A percentile compares a stretch with the other conserved stretches of the same genome.
These are phyloP conservation scores for Oryza australiensis DNA, from an alignment of 176 grass and related monocot species.

Conservation along the genomic window DNA sequence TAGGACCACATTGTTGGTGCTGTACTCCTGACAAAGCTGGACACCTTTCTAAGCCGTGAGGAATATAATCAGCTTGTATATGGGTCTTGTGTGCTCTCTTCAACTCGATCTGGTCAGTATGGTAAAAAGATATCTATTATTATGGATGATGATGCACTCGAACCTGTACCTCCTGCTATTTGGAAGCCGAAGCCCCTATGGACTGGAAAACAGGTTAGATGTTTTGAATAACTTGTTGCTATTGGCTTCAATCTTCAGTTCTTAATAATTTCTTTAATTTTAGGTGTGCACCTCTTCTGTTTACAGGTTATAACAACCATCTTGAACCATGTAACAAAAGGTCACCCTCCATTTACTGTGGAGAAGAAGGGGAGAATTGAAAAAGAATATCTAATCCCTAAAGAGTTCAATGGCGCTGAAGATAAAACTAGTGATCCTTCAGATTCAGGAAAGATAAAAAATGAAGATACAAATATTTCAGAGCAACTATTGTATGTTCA, in stretches of 20 bases:
- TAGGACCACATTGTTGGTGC: conserved; percentile 96
- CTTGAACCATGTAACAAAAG: conserved; percentile 84
- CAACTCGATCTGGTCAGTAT: conserved; percentile 35
- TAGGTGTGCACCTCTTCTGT: conserved; percentile 6
- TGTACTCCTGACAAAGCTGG: conserved; percentile 79
- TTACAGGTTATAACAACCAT: conserved; percentile 87
- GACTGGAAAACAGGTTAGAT: conserved; percentile 90
- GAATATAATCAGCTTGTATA: conserved; percentile 89
- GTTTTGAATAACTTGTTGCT: conserved; percentile 17
- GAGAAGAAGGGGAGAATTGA: conserved; percentile 68
- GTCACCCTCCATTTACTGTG: conserved; percentile 71
- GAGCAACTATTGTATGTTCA: conserved; percentile 51
- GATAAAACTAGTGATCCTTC: not conserved
- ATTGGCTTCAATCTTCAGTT: not conserved
- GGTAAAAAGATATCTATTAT: conserved; percentile 60
- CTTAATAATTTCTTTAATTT: conserved; percentile 11
- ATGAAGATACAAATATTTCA: conserved; percentile 1
- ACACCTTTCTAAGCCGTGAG: conserved; percentile 80
- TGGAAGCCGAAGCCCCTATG: conserved; percentile 66
- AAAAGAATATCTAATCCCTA: conserved; percentile 48
- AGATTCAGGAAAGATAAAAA: not conserved
- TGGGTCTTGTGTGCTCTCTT: conserved; percentile 57
- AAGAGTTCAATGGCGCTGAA: not conserved
- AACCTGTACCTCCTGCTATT: conserved; percentile 68
- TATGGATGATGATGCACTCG: conserved; percentile 43